Conservation (phyloP, 208 protist species). For the Polymyxa betae region DNA sequence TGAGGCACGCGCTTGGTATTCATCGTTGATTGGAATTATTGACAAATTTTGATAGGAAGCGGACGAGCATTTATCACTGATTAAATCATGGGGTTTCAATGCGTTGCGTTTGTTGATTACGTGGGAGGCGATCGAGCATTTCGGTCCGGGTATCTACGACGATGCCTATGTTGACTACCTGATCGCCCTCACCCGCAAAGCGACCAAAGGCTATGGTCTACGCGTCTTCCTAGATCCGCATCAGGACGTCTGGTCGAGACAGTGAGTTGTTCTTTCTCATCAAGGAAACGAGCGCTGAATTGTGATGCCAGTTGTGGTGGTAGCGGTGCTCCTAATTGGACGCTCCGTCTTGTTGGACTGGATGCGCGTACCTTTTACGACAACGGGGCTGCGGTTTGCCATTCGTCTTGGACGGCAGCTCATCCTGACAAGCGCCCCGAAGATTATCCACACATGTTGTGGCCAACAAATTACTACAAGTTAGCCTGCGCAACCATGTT, state of each 20-base stretch:
- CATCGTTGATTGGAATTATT: slow-evolving; percentile 36
- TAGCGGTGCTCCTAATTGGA: slow-evolving; percentile 65
- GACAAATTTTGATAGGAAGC: slow-evolving; percentile 41
- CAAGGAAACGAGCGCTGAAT: neutral
- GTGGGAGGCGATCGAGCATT: slow-evolving; percentile 44
- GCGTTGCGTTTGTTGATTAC: neutral
- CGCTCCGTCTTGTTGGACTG: slow-evolving; percentile 59
- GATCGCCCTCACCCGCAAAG: neutral
- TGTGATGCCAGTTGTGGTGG: slow-evolving; percentile 54
- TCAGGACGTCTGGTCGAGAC: slow-evolving; percentile 66
- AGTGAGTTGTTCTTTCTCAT: slow-evolving; percentile 8
- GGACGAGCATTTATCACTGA: slow-evolving; percentile 62
- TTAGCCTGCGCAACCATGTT: slow-evolving; percentile 31
- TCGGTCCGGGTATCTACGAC: slow-evolving; percentile 49
- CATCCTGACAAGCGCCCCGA: neutral
- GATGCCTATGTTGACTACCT: slow-evolving; percentile 27
- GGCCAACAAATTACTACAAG: slow-evolving; percentile 43
- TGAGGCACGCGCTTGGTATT: slow-evolving; percentile 59
- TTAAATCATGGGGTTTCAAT: slow-evolving; percentile 60
- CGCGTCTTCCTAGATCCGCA: slow-evolving; percentile 63
- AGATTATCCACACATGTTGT: slow-evolving; percentile 24
- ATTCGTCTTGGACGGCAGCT: neutral
- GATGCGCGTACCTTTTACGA: slow-evolving; percentile 33
- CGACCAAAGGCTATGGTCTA: slow-evolving; percentile 34
- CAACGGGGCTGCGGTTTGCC: slow-evolving; percentile 59